These are phyloP conservation scores for Monosporascus sp. DNA, from an alignment of 2,329 filamentous ascomycete genomes.

Conservation along the genomic window DNA sequence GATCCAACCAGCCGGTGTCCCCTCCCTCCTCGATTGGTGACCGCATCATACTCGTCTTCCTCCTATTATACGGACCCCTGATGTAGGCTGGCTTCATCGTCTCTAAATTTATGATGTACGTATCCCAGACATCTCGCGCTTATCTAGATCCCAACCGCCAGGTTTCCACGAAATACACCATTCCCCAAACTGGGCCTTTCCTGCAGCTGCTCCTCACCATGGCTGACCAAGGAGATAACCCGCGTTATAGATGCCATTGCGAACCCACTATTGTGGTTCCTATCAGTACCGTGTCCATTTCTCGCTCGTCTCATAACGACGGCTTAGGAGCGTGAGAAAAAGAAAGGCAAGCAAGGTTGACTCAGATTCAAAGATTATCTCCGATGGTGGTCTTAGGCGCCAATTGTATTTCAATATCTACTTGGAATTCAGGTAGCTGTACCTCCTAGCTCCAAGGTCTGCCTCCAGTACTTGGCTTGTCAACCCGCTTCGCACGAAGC, in stretches of 20 bases:
- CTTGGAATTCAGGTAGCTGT: not conserved
- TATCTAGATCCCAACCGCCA: constrained; percentile 4
- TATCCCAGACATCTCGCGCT: not conserved
- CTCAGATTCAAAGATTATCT: not conserved
- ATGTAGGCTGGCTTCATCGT: no score
- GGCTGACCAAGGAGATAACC: not conserved
- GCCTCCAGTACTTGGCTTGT: not conserved
- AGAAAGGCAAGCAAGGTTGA: not conserved
- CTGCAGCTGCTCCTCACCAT: not conserved
- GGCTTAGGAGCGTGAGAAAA: not conserved
- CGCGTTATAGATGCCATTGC: not conserved
- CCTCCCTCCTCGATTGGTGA: not conserved
- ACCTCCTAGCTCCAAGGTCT: not conserved
- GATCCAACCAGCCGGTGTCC: not conserved
- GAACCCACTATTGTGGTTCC: not conserved
- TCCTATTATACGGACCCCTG: no score
- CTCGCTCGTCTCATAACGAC: not conserved
- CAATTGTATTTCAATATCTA: not conserved
- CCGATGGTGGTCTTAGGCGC: not conserved
- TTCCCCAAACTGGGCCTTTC: not conserved
- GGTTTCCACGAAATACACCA: not conserved
- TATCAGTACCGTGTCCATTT: not conserved
- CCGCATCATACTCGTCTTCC: no score
- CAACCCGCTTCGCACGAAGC: not conserved
- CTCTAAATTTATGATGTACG: not conserved